Evolutionary conservation across 202 grass and related monocot genomes (phyloP).

Genomic region (Sporobolus alterniflorus): DNA sequence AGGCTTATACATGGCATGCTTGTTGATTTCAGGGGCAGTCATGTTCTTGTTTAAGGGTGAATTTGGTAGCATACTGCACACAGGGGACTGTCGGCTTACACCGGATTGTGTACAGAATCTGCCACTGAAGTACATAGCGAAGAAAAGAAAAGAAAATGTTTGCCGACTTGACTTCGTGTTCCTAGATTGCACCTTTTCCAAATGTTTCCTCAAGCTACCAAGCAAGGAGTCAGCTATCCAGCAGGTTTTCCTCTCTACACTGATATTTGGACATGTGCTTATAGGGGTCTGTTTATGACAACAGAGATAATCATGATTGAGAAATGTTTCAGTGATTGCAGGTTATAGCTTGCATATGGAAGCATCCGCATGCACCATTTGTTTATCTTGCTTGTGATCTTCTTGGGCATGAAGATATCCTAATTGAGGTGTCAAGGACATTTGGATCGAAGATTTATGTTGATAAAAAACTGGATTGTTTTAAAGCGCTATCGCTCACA

Average conservation of each 20-base stretch:
- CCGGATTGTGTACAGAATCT: slow-evolving; percentile 76
- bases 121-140: slow-evolving; percentile 77
- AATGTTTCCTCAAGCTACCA: slow-evolving; percentile 80
- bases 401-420: slow-evolving; percentile 88
- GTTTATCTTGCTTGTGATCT: slow-evolving; percentile 89
- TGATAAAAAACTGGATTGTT: slow-evolving; percentile 60
- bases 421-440: slow-evolving; percentile 77
- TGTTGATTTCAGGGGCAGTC: slow-evolving; percentile 57
- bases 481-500: slow-evolving; percentile 52
- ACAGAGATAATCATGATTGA: slow-evolving; percentile 23
- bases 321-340: slow-evolving; percentile 53
- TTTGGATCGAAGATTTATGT: slow-evolving; percentile 81
- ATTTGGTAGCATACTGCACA: slow-evolving; percentile 88
- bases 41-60: slow-evolving; percentile 93
- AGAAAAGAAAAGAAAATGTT: slow-evolving; percentile 64
- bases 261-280: not conserved
- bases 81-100: slow-evolving; percentile 79
- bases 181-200: slow-evolving; percentile 91
- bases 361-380: slow-evolving; percentile 74
- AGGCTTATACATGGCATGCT: not conserved
- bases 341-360: slow-evolving; percentile 97
- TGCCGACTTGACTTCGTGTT: slow-evolving; percentile 76
- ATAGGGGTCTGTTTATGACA: not conserved
- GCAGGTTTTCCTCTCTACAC: slow-evolving; percentile 57
- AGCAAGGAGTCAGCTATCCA: slow-evolving; percentile 76